Percentiles rank a stretch among this genome's conserved stretches.
Conservation (phyloP, 768 basidiomycete species). For the Panaeolus papilionaceus region DNA sequence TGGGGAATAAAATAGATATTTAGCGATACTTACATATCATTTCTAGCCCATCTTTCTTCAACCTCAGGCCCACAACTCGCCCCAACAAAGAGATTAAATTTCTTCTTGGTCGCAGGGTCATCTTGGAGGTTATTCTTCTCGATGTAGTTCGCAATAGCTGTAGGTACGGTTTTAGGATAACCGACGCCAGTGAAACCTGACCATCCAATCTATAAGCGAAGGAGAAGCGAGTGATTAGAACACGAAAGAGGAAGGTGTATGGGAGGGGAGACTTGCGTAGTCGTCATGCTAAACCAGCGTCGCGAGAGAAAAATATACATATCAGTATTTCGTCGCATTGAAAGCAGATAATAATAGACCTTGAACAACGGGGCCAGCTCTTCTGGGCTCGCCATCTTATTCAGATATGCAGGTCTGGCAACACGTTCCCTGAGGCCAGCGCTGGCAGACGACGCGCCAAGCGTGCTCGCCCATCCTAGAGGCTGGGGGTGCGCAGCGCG, state of each 20-base stretch:
- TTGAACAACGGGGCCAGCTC: slow-evolving; percentile 51
- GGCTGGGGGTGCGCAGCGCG: slow-evolving; percentile 4
- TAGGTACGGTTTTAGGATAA: slow-evolving; percentile 52
- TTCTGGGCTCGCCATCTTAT: slow-evolving; percentile 41
- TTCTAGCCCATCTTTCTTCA: slow-evolving; percentile 52
- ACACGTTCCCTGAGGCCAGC: slow-evolving; percentile 50
- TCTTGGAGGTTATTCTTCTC: slow-evolving; percentile 51
- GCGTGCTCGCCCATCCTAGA: background rate
- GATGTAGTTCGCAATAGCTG: slow-evolving; percentile 52
- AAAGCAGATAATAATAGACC: slow-evolving; percentile 28
- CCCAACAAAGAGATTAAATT: slow-evolving; percentile 55
- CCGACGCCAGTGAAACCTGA: slow-evolving; percentile 59
- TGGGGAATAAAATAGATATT: background rate
- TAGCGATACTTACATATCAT: slow-evolving; percentile 47
- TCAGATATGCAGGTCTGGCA: slow-evolving; percentile 42
- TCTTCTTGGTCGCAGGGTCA: slow-evolving; percentile 47
- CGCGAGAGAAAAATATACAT: too few relatives aligned
- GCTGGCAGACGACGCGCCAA: slow-evolving; percentile 26
- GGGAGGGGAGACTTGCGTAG: slow-evolving; percentile 40
- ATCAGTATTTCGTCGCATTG: background rate
- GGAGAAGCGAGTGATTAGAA: background rate
- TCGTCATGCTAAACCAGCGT: slow-evolving; percentile 44
- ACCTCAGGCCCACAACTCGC: slow-evolving; percentile 55
- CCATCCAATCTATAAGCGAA: slow-evolving; percentile 48
- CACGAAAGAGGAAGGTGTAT: background rate